A percentile compares a stretch with the other conserved stretches of the same genome.
Evolutionary conservation across 2,329 filamentous ascomycete genomes (phyloP).

Genomic region (Cytospora paraplurivora): DNA sequence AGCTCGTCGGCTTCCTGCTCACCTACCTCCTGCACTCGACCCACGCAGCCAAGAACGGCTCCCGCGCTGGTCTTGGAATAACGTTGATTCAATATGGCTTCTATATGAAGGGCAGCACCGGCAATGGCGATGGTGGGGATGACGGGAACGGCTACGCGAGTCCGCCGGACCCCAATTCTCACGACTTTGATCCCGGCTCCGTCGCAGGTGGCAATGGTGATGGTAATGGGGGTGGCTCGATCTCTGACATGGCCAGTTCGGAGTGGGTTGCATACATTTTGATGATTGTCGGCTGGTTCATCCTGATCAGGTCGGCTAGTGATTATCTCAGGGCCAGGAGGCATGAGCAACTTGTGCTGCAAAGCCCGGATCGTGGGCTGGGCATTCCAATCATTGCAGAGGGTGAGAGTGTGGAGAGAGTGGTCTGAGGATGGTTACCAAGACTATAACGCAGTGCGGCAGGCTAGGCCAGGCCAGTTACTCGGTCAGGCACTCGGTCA

Average conservation of each 20-base stretch:
- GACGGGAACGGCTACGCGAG: constrained; percentile 62
- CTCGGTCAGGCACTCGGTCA: background rate
- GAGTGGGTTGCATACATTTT: constrained; percentile 91
- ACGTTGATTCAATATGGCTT: constrained; percentile 97
- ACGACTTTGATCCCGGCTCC: constrained; percentile 78
- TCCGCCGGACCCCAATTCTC: constrained; percentile 84
- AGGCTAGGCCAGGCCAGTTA: background rate
- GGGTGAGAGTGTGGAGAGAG: constrained; percentile 76
- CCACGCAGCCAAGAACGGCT: constrained; percentile 97
- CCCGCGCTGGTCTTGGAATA: constrained; percentile 88
- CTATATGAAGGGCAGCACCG: constrained; percentile 73
- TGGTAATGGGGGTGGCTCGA: constrained; percentile 44
- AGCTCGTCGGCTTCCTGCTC: constrained; percentile 93
- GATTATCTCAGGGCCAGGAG: constrained; percentile 86
- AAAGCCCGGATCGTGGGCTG: constrained; percentile 87
- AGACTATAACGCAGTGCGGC: background rate
- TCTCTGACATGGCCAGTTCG: constrained; percentile 65
- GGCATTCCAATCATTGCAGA: constrained; percentile 84
- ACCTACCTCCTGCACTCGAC: constrained; percentile 98
- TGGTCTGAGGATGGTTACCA: constrained; percentile 55
- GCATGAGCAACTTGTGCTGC: constrained; percentile 90
- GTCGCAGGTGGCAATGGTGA: constrained; percentile 50
- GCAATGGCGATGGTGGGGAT: constrained; percentile 42
- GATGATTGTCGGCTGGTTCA: constrained; percentile 99
- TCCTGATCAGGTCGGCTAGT: constrained; percentile 88